Conservation (phyloP, 345 rosid species). For the Eucalyptus fibrosa region DNA sequence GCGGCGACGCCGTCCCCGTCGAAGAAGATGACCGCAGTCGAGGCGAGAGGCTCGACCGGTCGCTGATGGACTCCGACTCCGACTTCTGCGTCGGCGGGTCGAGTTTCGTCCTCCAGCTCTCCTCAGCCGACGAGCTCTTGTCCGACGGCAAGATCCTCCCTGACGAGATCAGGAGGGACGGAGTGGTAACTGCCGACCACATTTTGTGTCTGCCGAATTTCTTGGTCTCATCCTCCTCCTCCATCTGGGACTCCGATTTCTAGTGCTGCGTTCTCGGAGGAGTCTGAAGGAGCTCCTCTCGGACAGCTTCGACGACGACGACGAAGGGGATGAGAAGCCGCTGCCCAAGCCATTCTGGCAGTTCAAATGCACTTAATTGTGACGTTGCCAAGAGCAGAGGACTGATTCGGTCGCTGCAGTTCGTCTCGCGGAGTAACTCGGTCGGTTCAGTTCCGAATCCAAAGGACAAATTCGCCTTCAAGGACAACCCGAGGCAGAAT, state of each 20-base stretch:
- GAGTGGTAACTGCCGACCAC: background rate
- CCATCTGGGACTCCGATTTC: background rate
- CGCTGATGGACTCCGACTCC: constrained; percentile 31
- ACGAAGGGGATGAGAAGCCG: constrained; percentile 5
- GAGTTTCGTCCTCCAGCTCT: too few species aligned
- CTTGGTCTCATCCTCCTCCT: background rate
- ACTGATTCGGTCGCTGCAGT: constrained; percentile 43
- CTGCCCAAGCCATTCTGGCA: constrained; percentile 42
- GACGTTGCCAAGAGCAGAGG: constrained; percentile 38
- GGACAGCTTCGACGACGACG: constrained; percentile 11
- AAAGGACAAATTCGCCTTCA: constrained; percentile 12
- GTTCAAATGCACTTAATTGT: constrained; percentile 64
- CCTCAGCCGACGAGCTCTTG: constrained; percentile 84
- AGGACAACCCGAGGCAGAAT: constrained; percentile 26
- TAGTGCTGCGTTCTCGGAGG: constrained; percentile 18
- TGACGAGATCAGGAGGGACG: constrained; percentile 33
- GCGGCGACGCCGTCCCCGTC: constrained; percentile 10
- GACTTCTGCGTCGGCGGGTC: constrained; percentile 26
- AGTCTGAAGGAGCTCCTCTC: constrained; percentile 59
- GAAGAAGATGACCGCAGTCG: constrained; percentile 9
- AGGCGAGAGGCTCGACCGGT: constrained; percentile 34
- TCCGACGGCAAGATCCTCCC: constrained; percentile 72
- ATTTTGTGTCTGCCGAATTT: background rate
- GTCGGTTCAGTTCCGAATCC: constrained; percentile 61
- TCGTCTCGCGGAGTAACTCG: constrained; percentile 70